Base-by-base conservation (phyloP, 2,329 filamentous ascomycete species). In the Penicillium brasilianum region DNA sequence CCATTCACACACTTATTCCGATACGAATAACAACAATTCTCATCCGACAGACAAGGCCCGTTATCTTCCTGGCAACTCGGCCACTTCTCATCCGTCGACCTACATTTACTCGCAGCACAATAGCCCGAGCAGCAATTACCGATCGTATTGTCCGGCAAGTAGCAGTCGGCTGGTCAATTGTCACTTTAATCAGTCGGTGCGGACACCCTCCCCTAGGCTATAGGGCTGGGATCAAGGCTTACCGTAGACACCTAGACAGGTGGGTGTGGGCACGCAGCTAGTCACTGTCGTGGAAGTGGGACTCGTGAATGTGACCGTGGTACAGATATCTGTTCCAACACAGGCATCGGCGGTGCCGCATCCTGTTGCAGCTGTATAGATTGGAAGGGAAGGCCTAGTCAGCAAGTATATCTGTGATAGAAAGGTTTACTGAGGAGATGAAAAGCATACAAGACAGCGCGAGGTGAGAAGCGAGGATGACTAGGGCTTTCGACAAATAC, bases 1-100 rank as follows among this genome's bases (percentile, higher is more conserved):
- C 70, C 71, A 3, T 64, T 55, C 2, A 70, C 58, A 63, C 71
- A 73, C 22, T 55, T 43, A 20, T 53, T 53, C 50, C 36, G 54
- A 60, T 72, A 73, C 16, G 62, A 64, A 60, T 74, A 73, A 32
- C 72, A 74, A 48, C 71, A 74, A 36, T 71, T 67, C 36, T 66
- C 65, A 56, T 74, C 71, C 1, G 44, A 54, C n/a, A 66, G 41
- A 30, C 71, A 74, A 20, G 65, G 61, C 10, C 67, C 68, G 41
- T 64, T 56, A 57, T 73, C 70, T 59, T 74, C 72, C 6, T 64
- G 63, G 22, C 72, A 74, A 10, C 36, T 48, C 0, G 72, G 70
- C 71, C 71, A 73, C n/a, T 68, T 55, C 3, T 60, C 36, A 55
- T 74, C 71, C 1, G 71, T 74, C 18, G 68, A 61, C 22, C 72